Conservation (phyloP, 805 yeast genomes). For the Barnettozyma botsteinii region DNA sequence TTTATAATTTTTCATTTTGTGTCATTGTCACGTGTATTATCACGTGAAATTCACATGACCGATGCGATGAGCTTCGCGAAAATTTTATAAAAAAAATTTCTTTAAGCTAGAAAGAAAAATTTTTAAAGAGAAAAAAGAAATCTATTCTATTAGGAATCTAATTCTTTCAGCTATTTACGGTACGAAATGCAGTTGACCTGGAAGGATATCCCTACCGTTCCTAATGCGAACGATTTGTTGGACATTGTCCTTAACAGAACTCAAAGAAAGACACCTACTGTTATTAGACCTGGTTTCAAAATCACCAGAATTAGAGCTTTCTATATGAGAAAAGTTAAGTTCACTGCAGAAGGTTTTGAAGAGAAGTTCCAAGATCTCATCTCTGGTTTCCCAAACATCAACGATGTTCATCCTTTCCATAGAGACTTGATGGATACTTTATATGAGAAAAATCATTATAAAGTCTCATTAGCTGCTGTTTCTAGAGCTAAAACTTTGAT, state of each 20-base stretch:
- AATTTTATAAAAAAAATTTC: too few species aligned
- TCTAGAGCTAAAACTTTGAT: slow-evolving; percentile 90
- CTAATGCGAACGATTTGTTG: slow-evolving; percentile 85
- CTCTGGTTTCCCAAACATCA: slow-evolving; percentile 89
- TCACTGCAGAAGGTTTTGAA: slow-evolving; percentile 91
- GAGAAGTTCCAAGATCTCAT: slow-evolving; percentile 87
- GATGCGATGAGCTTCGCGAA: not conserved
- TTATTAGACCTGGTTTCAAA: slow-evolving; percentile 92
- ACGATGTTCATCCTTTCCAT: slow-evolving; percentile 98
- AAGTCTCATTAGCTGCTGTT: slow-evolving; percentile 91
- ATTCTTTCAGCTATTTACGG: not conserved
- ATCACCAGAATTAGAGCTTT: slow-evolving; percentile 95
- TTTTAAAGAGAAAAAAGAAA: not conserved
- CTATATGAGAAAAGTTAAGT: slow-evolving; percentile 96
- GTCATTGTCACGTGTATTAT: too few species aligned
- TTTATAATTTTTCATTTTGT: too few species aligned
- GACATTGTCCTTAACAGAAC: slow-evolving; percentile 96
- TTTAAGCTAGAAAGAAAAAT: slow-evolving; percentile 2
- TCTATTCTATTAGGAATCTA: not conserved
- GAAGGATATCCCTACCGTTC: slow-evolving; percentile 97
- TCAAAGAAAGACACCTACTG: slow-evolving; percentile 99
- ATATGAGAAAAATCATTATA: slow-evolving; percentile 96
- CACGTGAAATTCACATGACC: not conserved
- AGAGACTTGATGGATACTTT: slow-evolving; percentile 96
- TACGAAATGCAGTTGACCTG: slow-evolving; percentile 88